These are phyloP conservation scores for Silene noctiflora DNA, from an alignment of 179 eudicot genomes.

Conservation along the genomic window DNA sequence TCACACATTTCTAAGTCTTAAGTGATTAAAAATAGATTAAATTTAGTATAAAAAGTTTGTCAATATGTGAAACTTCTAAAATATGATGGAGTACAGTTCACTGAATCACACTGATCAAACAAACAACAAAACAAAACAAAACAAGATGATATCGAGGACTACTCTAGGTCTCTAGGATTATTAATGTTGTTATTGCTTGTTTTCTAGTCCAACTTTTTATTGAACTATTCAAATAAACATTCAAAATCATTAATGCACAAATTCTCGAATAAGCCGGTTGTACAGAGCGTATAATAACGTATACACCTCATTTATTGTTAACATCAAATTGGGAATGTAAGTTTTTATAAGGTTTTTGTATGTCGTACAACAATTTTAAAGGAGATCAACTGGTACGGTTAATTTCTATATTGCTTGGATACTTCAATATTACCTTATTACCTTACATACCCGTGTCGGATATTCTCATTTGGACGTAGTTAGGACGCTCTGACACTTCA, in stretches of 20 bases:
- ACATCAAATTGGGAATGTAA: too few species aligned
- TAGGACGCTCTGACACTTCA: too few species aligned
- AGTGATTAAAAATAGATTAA: not conserved
- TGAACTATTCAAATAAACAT: not conserved
- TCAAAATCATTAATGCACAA: not conserved
- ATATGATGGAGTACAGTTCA: not conserved
- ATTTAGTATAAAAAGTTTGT: not conserved
- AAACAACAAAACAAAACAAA: not conserved
- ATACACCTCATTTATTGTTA: too few species aligned
- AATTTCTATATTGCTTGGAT: too few species aligned
- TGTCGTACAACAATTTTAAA: too few species aligned
- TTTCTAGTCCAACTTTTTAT: constrained; percentile 1
- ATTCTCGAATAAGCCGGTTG: not conserved
- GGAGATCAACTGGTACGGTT: too few species aligned
- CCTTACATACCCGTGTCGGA: too few species aligned
- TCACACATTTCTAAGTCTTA: not conserved
- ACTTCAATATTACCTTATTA: too few species aligned
- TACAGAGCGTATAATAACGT: too few species aligned
- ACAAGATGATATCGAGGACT: not conserved
- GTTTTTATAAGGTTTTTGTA: too few species aligned
- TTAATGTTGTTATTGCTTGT: not conserved
- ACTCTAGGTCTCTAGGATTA: not conserved
- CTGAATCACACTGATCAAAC: not conserved
- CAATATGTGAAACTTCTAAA: constrained; percentile 15
- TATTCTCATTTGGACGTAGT: too few species aligned